Evolutionary conservation across 164 flowering plant species (phyloP), one percentile per base, ranked within the genome.

Genomic region (Amborella trichopoda): DNA sequence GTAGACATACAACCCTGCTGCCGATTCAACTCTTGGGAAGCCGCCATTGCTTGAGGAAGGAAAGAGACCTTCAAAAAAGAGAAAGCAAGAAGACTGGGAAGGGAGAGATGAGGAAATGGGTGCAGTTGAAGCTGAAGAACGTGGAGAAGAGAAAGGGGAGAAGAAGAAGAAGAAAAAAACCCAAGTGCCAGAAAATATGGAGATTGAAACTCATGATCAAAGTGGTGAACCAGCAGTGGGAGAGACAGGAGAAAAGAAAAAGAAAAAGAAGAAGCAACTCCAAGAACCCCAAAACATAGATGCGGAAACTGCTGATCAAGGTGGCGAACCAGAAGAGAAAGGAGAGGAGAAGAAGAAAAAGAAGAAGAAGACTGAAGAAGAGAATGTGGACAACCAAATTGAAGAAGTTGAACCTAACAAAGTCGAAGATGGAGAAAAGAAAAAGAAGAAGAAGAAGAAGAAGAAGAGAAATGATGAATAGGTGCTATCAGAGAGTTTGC

Each of bases 1-100:
- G 55, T 55, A 88, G 94, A 66, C 81, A 3, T 85, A 85, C 41
- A 83, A 90, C 58, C 73, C 91, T 19, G 55, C 94, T 6, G 80
- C 91, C 0, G 87, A 90, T 63, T 67, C 77, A 16, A 30, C 70
- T 44, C 67, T 86, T 26, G 73, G 66, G 22, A 58, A 48, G 39
- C 44, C 38, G 3, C 28, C 44, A 13, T 44, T 36, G 5, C 36
- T 48, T 10, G 25, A 47, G 23, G 46, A 21, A 13, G 58, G 27
- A 24, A 59, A 48, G 18, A 23, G 51, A 0, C 34, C 48, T 5
- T n/a, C 51, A 11, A 63, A 66, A 45, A 69, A 66, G 59, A 57
- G 60, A 40, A 62, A 62, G 34, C 61, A 60, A 23, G 43, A 59
- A 53, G n/a, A n/a, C n/a, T n/a, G n/a, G n/a, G n/a, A n/a, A n/a